phyloP scores from a whole-genome alignment of 306 rosid genomes.

The Albizia julibrissin region DNA sequence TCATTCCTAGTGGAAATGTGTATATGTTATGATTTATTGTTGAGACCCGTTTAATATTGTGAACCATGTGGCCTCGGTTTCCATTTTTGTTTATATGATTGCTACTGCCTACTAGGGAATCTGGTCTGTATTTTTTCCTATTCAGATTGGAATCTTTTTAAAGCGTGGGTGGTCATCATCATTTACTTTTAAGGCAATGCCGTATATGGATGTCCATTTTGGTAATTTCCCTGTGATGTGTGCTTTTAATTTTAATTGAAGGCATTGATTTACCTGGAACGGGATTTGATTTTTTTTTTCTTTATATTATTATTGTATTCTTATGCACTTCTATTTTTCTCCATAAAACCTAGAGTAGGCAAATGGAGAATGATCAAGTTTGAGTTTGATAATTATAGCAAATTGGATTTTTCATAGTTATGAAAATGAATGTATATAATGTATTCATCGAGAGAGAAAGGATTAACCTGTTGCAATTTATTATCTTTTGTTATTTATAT shows the following conservation, averaged over 20 bases:
- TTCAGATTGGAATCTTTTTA: not conserved
- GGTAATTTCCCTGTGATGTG: not conserved
- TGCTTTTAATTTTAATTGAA: not conserved
- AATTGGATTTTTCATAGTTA: not conserved
- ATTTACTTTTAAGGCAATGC: not conserved
- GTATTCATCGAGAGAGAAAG: not conserved
- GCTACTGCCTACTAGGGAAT: not conserved
- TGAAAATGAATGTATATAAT: not conserved
- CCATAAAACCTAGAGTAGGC: not conserved
- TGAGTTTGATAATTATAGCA: not conserved
- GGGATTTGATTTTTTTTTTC: not conserved
- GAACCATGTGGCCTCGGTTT: not conserved
- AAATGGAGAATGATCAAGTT: not conserved
- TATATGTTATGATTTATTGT: slow-evolving; percentile 33
- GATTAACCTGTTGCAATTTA: not conserved
- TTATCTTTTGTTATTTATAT: not conserved
- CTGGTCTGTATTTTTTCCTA: not conserved
- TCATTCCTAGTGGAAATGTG: slow-evolving; percentile 34
- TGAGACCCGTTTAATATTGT: slow-evolving; percentile 21
- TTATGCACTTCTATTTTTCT: not conserved
- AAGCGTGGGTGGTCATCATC: not conserved
- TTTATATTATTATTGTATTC: not conserved
- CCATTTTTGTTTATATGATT: not conserved
- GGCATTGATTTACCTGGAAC: not conserved
- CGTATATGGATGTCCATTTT: not conserved